Evolutionary conservation across 805 yeast species (phyloP), one percentile per base, ranked within the genome.

Genomic region (Clavispora santaluciae): DNA sequence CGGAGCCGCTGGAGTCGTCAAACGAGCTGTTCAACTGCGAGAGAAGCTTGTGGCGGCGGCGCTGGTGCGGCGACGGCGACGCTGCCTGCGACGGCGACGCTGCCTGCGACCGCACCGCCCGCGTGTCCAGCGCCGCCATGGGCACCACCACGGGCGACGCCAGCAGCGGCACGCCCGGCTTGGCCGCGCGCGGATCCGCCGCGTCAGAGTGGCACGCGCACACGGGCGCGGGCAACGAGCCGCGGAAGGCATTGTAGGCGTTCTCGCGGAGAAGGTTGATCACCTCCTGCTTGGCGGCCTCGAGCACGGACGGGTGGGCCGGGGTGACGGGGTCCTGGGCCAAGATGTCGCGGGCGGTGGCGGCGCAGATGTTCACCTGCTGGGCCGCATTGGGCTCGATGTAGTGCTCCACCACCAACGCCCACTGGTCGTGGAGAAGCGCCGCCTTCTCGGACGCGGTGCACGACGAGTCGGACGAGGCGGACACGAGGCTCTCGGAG

Each of bases 331-430:
- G 34, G 21, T 54, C 40, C 16, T 48, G 53, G 10, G 38, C 42
- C 24, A 58, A 30, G 30, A 66, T 51, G 10, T 50, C 48, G 12
- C 60, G 54, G 44, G 56, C 61, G 3, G 73, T 58, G 6, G 63
- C 60, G 43, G 62, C 53, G 0, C 79, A 72, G 18, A 78, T 46
- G 53, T 77, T 78, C 43, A 78, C 65, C 53, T 78, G 79, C 30
- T 61, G 62, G 2, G 70, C 68, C 1, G 81, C 63, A 40, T 73
- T 65, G 11, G 60, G 61, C 10, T 48, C 42, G 29, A 78, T 64
- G 50, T 67, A 77, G n/a, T 50, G 56, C 17, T 51, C 44, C 13
- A 78, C 55, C 31, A 78, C 68, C 39, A 51, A 44, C 17, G 54
- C 46, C 66, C 75, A 72, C 45, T 70, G 70, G 17, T 54, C 44